Evolutionary conservation across 495 filamentous ascomycete species (phyloP), one percentile per base, ranked within the genome.

Genomic region (Aspergillus asperescens): DNA sequence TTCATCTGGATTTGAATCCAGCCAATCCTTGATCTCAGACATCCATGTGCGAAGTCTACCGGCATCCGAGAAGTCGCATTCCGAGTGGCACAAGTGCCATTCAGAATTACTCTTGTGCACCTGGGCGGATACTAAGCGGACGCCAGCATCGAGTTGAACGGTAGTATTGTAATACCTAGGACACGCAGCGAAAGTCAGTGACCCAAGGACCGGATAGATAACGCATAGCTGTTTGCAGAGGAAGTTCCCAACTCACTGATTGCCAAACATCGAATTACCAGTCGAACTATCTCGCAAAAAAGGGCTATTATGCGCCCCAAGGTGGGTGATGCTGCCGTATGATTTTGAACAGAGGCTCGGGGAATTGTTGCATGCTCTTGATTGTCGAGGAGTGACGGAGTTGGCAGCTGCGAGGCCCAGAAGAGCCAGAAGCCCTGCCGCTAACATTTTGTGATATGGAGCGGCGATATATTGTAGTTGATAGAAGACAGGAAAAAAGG

Each of bases 41-140:
- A 91, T 71, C 81, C 84, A 91, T 35, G 65, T 62, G 38, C 76
- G 71, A 32, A 91, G 66, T 10, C 76, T 63, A 1, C 87, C 87
- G 3, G 81, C 86, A 62, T 90, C 86, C 20, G 88, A 67, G 16
- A 87, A 64, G 2, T 59, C 46, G 61, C 86, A 90, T 48, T 59
- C 68, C 1, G 79, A 79, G 66, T 90, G 86, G 58, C 87, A 90
- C 32, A 91, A 65, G 28, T 77, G 71, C 63, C 83, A 81, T 41
- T 75, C 71, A 7, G 75, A 77, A 51, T 80, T 69, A 42, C 61
- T 56, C 41, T 79, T 67, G 69, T 91, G 86, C 16, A 89, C 81
- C 67, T 91, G 86, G 2, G 75, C 85, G 41, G 86, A 79, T 9
- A 91, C 73, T 22, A 91, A 68, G 7, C 87, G 81, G 44, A 89